These are phyloP conservation scores for Eutypa lata DNA, from an alignment of 2,329 filamentous ascomycete species.

Conservation along the genomic window DNA sequence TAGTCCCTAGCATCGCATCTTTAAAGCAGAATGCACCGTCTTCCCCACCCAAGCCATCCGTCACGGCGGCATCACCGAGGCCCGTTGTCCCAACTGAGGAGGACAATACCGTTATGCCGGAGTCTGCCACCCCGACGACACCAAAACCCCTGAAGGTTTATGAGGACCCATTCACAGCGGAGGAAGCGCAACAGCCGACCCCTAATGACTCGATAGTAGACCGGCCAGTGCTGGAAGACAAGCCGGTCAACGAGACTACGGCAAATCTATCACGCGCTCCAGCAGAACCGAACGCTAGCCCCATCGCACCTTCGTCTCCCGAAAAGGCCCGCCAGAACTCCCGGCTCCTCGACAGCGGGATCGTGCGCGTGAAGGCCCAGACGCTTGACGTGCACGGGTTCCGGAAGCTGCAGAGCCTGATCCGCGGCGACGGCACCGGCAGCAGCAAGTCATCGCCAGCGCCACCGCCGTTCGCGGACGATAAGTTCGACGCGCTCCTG, in stretches of 20 bases:
- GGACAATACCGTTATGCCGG: slow-evolving; percentile 8
- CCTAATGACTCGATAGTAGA: slow-evolving; percentile 30
- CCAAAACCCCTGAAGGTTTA: slow-evolving; percentile 52
- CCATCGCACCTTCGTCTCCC: slow-evolving; percentile 29
- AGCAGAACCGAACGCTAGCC: slow-evolving; percentile 12
- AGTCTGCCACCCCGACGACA: slow-evolving; percentile 23
- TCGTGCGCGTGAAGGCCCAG: slow-evolving; percentile 67
- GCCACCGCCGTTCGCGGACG: slow-evolving; percentile 51
- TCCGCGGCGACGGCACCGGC: slow-evolving; percentile 66
- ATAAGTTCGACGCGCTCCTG: slow-evolving; percentile 67
- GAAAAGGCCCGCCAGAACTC: slow-evolving; percentile 56
- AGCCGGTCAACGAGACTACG: slow-evolving; percentile 56
- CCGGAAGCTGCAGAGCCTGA: slow-evolving; percentile 71
- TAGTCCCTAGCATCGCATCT: slow-evolving; percentile 45
- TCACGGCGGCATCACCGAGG: slow-evolving; percentile 20
- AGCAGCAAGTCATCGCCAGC: slow-evolving; percentile 54
- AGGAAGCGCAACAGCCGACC: slow-evolving; percentile 44
- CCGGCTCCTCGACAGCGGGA: slow-evolving; percentile 69
- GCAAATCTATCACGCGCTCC: slow-evolving; percentile 27
- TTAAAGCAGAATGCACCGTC: slow-evolving; percentile 23
- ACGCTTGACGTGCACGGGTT: slow-evolving; percentile 80
- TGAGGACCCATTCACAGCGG: slow-evolving; percentile 57
- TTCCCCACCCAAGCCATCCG: slow-evolving; percentile 8
- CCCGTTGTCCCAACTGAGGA: slow-evolving; percentile 31
- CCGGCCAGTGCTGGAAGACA: slow-evolving; percentile 55